Evolutionary conservation across 441 rosid species (phyloP).

Genomic region (Corymbia citriodora): DNA sequence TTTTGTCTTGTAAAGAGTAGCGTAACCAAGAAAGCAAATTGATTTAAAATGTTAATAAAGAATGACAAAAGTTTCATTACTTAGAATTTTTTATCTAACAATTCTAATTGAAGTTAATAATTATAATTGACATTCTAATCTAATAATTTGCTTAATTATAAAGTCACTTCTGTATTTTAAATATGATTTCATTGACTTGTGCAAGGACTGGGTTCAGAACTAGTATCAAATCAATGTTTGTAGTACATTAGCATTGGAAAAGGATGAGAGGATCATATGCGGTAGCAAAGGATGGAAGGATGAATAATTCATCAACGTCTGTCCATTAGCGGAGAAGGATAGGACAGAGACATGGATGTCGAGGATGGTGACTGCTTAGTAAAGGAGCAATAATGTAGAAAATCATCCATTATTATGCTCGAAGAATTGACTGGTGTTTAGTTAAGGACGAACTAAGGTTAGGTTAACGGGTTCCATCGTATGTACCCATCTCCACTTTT

Average conservation of each 20-base stretch:
- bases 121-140: no score
- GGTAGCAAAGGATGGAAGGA: no score
- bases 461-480: background rate
- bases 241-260: no score
- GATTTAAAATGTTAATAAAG: background rate
- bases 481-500: no score
- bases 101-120: background rate
- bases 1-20: background rate
- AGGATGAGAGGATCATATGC: no score
- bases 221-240: fast-evolving
- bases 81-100: background rate
- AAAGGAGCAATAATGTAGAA: background rate
- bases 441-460: background rate
- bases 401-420: background rate
- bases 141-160: background rate
- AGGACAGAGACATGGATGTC: no score
- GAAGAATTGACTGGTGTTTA: background rate
- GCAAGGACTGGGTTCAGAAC: background rate
- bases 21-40: background rate
- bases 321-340: no score
- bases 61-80: background rate
- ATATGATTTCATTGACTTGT: background rate
- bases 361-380: no score
- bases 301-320: no score
- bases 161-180: background rate